phyloP scores from a whole-genome alignment of 306 rosid genomes.

The Glycine soja region DNA sequence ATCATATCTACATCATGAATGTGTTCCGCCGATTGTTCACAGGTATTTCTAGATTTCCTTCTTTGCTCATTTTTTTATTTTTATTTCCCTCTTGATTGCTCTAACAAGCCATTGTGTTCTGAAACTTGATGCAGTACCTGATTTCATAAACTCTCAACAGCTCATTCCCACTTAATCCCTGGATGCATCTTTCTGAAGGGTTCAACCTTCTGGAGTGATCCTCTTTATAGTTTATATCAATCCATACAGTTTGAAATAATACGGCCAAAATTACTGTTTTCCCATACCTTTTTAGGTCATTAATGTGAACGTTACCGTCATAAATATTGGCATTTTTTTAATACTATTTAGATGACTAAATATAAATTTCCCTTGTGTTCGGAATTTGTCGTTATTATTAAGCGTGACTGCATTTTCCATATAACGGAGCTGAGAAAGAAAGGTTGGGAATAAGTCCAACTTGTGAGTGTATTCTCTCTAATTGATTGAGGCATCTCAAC shows the following conservation, averaged over 20 bases:
- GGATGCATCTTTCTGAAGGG: constrained; percentile 24
- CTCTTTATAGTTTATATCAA: neutral
- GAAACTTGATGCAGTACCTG: constrained; percentile 10
- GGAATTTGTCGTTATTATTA: constrained; percentile 33
- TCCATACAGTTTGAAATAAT: constrained; percentile 6
- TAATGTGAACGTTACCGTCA: constrained; percentile 12
- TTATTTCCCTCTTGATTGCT: constrained; percentile 12
- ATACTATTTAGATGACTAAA: constrained; percentile 1
- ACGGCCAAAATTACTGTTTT: constrained; percentile 12
- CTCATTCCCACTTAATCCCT: neutral
- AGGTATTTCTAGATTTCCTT: constrained; percentile 61
- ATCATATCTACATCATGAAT: constrained; percentile 85
- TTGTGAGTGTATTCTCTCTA: constrained; percentile 18
- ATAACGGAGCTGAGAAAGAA: constrained; percentile 21
- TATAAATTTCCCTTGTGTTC: neutral
- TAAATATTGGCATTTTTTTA: constrained; percentile 22
- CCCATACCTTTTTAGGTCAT: neutral
- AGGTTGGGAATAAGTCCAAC: constrained; percentile 23
- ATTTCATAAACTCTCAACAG: constrained; percentile 14
- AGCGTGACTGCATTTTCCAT: neutral
- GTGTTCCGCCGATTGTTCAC: constrained; percentile 86
- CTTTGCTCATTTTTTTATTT: constrained; percentile 12
- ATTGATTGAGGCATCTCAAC: constrained; percentile 1
- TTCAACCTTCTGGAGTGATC: constrained; percentile 13
- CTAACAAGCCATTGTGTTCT: neutral